Conservation (phyloP, 257 asterid genomes). For the Paraleonurus japonicus region DNA sequence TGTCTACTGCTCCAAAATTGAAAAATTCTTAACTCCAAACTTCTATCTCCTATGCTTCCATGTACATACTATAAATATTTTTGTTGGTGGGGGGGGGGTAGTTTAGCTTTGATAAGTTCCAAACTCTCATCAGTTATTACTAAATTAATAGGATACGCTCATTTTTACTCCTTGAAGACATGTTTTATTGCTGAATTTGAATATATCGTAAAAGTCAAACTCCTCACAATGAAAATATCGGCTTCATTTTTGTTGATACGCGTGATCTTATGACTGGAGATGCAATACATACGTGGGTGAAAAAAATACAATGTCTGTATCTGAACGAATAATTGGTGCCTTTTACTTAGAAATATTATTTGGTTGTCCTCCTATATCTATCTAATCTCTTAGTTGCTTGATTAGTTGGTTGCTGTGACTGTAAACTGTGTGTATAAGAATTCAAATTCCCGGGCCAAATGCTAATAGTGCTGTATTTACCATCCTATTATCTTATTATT, state of each 20-base stretch:
- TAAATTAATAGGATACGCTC: not conserved
- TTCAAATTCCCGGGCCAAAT: conserved; percentile 9
- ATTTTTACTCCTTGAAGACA: not conserved
- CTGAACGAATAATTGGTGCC: not conserved
- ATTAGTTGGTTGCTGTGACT: conserved; percentile 10
- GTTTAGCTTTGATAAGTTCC: not conserved
- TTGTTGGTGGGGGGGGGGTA: not conserved
- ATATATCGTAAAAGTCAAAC: not conserved
- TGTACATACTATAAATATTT: not conserved
- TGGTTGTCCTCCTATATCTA: not conserved
- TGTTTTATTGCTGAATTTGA: not conserved
- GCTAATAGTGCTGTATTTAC: conserved; percentile 17
- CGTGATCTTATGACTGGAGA: conserved; percentile 3
- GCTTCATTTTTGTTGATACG: conserved; percentile 12
- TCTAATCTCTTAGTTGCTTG: not conserved
- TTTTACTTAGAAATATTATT: not conserved
- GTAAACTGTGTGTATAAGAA: not conserved
- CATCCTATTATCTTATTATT: conserved; percentile 30
- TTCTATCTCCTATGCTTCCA: not conserved
- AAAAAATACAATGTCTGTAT: not conserved
- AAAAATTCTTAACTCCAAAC: not conserved
- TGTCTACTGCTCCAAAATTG: not conserved
- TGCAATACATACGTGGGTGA: conserved; percentile 2
- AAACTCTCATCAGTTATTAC: not conserved
- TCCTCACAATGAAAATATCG: not conserved